A percentile compares a stretch with the other conserved stretches of the same genome.
Conservation (phyloP, 208 protist genomes). For the Entamoeba dispar region DNA sequence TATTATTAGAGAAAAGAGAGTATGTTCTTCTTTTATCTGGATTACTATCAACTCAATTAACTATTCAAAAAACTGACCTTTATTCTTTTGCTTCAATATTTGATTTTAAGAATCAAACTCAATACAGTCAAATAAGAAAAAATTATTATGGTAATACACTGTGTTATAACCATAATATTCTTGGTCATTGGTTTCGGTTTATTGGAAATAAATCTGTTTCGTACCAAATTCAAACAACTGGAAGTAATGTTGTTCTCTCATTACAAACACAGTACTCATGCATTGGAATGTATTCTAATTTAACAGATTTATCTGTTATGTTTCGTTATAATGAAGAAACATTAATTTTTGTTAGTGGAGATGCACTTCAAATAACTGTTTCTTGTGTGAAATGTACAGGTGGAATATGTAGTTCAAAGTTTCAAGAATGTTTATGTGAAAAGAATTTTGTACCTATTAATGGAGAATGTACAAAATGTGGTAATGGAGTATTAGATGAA, state of each 20-base stretch:
- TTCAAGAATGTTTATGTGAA: background rate
- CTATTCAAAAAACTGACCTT: background rate
- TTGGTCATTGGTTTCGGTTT: background rate
- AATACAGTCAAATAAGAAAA: background rate
- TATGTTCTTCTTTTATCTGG: background rate
- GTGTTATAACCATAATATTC: background rate
- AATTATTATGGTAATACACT: background rate
- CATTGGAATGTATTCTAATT: background rate
- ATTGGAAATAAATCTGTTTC: background rate
- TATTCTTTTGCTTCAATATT: background rate
- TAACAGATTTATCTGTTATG: background rate
- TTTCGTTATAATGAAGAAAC: background rate
- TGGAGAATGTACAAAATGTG: background rate
- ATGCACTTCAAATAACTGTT: background rate
- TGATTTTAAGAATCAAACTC: background rate
- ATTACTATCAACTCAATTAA: background rate
- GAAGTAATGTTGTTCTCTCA: background rate
- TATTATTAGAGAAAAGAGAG: background rate
- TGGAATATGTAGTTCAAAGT: background rate
- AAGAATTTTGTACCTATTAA: background rate
- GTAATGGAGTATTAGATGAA: background rate
- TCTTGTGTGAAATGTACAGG: background rate
- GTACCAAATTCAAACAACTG: background rate
- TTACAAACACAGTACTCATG: background rate
- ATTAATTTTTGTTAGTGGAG: background rate